Conservation (phyloP, 139 green algal genomes). For the Edaphochlamys debaryana region DNA sequence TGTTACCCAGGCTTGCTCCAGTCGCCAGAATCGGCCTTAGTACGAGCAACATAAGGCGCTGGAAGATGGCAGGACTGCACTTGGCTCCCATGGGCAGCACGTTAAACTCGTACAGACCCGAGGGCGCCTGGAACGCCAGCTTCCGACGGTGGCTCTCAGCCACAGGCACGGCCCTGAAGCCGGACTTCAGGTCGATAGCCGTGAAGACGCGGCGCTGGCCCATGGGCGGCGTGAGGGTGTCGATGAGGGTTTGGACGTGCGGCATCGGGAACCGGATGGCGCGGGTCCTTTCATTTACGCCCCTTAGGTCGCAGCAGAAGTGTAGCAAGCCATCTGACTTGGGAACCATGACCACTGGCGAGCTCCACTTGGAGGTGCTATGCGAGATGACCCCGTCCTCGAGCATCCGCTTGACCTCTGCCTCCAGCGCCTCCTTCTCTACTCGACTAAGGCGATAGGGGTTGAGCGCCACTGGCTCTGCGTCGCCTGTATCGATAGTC, state of each 20-base stretch:
- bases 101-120: not conserved
- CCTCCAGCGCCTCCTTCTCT: not conserved
- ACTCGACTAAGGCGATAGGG: not conserved
- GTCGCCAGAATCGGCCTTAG: not conserved
- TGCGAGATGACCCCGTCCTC: not conserved
- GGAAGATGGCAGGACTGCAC: not conserved
- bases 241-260: not conserved
- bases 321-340: not conserved
- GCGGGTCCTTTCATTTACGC: not conserved
- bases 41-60: not conserved
- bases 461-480: not conserved
- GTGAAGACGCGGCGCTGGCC: not conserved
- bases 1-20: not conserved
- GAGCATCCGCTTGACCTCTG: not conserved
- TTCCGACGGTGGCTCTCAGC: not conserved
- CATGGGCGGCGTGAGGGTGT: not conserved
- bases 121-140: constrained; percentile 1
- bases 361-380: not conserved
- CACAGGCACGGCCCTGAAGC: not conserved
- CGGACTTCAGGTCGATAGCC: not conserved
- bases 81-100: not conserved
- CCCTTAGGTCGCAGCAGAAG: not conserved
- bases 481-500: not conserved
- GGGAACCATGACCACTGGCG: not conserved
- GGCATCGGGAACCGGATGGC: not conserved